Conservation (phyloP, 129 eudicot species). For the Ambrosia trifida region DNA sequence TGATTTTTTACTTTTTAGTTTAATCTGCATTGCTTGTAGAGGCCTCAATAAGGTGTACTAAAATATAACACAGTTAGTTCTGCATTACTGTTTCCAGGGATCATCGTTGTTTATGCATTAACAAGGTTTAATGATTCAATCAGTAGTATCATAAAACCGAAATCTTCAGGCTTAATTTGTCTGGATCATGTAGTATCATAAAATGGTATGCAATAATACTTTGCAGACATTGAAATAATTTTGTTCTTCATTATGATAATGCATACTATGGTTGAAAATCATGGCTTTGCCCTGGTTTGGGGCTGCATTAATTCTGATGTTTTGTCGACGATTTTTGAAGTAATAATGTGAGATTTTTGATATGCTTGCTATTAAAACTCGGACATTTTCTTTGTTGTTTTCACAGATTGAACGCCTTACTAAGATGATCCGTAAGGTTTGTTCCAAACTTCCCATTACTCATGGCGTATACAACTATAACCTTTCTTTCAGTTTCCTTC, state of each 20-base stretch:
- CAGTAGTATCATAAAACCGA: conserved; percentile 4
- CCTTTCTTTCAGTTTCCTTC: conserved; percentile 24
- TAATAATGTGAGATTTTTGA: background rate
- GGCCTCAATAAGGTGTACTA: background rate
- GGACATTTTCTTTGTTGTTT: conserved; percentile 17
- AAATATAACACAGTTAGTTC: background rate
- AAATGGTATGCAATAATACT: background rate
- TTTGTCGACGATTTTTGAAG: background rate
- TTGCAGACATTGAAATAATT: background rate
- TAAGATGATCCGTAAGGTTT: conserved; percentile 71
- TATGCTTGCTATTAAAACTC: conserved; percentile 20
- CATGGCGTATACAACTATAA: background rate
- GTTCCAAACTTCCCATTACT: conserved; percentile 4
- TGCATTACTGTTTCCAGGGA: conserved; percentile 19
- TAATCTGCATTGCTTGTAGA: background rate
- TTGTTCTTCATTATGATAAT: background rate
- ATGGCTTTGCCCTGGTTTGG: background rate
- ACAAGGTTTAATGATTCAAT: background rate
- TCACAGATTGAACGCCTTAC: conserved; percentile 82
- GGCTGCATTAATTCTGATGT: background rate
- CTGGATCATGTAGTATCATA: background rate
- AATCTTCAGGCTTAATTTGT: conserved; percentile 1
- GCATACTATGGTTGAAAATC: conserved; percentile 2
- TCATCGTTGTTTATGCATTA: conserved; percentile 15
- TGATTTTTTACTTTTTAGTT: background rate